phyloP scores from a whole-genome alignment of 2,329 filamentous ascomycete genomes.

The Amylocarpus encephaloides region DNA sequence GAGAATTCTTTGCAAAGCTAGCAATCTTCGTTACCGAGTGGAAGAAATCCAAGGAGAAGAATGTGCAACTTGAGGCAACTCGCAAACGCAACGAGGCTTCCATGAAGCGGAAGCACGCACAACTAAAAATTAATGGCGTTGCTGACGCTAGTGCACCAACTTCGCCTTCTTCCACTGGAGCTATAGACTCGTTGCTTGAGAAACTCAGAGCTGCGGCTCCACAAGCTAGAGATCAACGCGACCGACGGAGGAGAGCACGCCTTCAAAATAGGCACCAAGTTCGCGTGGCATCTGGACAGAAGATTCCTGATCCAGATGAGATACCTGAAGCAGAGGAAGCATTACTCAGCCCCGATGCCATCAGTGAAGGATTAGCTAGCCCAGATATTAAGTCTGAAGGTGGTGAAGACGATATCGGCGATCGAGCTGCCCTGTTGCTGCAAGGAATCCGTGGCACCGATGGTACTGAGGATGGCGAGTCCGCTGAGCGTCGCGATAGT shows the following conservation, averaged over 20 bases:
- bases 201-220: slow-evolving; percentile 91
- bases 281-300: slow-evolving; percentile 80
- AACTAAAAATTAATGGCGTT: slow-evolving; percentile 48
- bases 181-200: slow-evolving; percentile 93
- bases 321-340: slow-evolving; percentile 51
- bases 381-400: slow-evolving; percentile 25
- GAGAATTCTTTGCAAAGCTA: slow-evolving; percentile 94
- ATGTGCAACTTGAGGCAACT: slow-evolving; percentile 73
- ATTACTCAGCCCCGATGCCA: slow-evolving; percentile 43
- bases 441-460: slow-evolving; percentile 70
- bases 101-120: slow-evolving; percentile 80
- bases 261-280: slow-evolving; percentile 89
- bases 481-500: slow-evolving; percentile 48
- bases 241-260: slow-evolving; percentile 77
- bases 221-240: slow-evolving; percentile 80
- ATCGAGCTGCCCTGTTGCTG: slow-evolving; percentile 74
- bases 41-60: slow-evolving; percentile 96
- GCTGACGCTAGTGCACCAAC: slow-evolving; percentile 43
- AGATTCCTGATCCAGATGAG: slow-evolving; percentile 70
- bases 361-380: slow-evolving; percentile 30
- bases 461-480: slow-evolving; percentile 46
- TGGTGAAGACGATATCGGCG: slow-evolving; percentile 64
- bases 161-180: slow-evolving; percentile 71
- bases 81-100: slow-evolving; percentile 81
- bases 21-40: slow-evolving; percentile 86